Conservation (phyloP, 2,329 filamentous ascomycete species). For the Westerdykella ornata region DNA sequence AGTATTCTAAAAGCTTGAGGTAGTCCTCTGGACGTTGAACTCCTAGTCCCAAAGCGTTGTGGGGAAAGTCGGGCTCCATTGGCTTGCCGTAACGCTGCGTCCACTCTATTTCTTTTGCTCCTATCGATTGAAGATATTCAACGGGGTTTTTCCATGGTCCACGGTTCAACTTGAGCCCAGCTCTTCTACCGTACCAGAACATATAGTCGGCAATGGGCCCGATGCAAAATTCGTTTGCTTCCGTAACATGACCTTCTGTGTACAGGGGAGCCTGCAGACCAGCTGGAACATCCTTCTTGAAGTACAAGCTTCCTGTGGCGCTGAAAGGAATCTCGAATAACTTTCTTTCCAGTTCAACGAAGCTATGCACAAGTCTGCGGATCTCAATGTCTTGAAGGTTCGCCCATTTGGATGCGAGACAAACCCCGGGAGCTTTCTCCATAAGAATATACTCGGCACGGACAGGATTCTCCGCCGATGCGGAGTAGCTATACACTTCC, state of each 20-base stretch:
- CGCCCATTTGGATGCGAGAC: slow-evolving; percentile 24
- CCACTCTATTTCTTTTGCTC: slow-evolving; percentile 10
- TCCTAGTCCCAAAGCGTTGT: slow-evolving; percentile 9
- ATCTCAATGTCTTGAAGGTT: slow-evolving; percentile 10
- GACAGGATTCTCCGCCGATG: slow-evolving; percentile 26
- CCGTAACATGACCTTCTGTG: slow-evolving; percentile 3
- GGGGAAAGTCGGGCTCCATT: slow-evolving; percentile 11
- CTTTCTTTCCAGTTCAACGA: slow-evolving; percentile 20
- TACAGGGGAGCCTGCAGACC: slow-evolving; percentile 7
- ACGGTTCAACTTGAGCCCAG: slow-evolving; percentile 14
- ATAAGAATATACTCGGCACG: slow-evolving; percentile 35
- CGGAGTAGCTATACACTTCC: slow-evolving; percentile 27
- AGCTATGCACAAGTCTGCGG: slow-evolving; percentile 11
- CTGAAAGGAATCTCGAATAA: slow-evolving; percentile 17
- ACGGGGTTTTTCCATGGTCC: slow-evolving; percentile 21
- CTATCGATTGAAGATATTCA: slow-evolving; percentile 11
- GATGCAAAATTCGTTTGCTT: slow-evolving; percentile 15
- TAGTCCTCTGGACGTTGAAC: slow-evolving; percentile 10
- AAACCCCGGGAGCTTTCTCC: slow-evolving; percentile 25
- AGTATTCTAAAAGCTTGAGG: slow-evolving; percentile 6
- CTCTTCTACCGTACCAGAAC: slow-evolving; percentile 23
- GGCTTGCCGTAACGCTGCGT: slow-evolving; percentile 8
- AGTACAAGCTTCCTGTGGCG: slow-evolving; percentile 27
- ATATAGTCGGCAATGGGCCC: slow-evolving; percentile 19
- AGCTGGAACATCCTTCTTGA: slow-evolving; percentile 15